Percentiles rank a stretch among this genome's conserved stretches.
phyloP scores from a whole-genome alignment of 306 rosid species.

The Inga oerstediana region DNA sequence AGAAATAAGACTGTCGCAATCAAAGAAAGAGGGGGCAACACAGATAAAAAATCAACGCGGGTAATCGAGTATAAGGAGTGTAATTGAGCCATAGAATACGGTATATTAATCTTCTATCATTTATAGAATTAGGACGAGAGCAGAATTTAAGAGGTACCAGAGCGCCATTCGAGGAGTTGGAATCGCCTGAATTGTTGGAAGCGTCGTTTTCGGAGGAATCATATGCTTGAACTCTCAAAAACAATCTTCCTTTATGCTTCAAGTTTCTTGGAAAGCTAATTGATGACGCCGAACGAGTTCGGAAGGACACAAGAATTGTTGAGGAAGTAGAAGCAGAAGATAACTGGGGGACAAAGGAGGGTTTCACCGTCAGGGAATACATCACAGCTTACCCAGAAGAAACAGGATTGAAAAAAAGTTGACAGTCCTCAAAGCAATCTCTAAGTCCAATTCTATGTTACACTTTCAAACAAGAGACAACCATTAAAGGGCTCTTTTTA shows the following conservation, averaged over 20 bases:
- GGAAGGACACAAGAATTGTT: slow-evolving; percentile 13
- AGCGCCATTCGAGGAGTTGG: slow-evolving; percentile 56
- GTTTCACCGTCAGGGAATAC: slow-evolving; percentile 41
- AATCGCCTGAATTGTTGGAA: slow-evolving; percentile 42
- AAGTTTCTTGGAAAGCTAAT: slow-evolving; percentile 28
- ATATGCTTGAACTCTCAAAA: slow-evolving; percentile 38
- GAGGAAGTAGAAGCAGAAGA: slow-evolving; percentile 25
- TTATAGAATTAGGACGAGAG: background rate
- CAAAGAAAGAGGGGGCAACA: background rate
- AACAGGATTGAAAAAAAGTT: background rate
- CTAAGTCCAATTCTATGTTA: background rate
- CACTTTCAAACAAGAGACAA: background rate
- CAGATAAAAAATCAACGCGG: background rate
- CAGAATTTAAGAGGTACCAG: slow-evolving; percentile 33
- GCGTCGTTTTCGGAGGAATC: slow-evolving; percentile 41
- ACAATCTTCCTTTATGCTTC: slow-evolving; percentile 28
- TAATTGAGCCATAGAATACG: background rate
- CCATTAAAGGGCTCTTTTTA: background rate
- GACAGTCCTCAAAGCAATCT: background rate
- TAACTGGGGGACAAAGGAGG: slow-evolving; percentile 39
- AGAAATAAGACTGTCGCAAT: background rate
- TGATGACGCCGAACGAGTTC: slow-evolving; percentile 36
- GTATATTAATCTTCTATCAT: background rate
- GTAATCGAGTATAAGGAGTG: background rate
- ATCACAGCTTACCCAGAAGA: background rate